Evolutionary conservation across 148 eudicot genomes (phyloP).

Genomic region (Fagopyrum tataricum): DNA sequence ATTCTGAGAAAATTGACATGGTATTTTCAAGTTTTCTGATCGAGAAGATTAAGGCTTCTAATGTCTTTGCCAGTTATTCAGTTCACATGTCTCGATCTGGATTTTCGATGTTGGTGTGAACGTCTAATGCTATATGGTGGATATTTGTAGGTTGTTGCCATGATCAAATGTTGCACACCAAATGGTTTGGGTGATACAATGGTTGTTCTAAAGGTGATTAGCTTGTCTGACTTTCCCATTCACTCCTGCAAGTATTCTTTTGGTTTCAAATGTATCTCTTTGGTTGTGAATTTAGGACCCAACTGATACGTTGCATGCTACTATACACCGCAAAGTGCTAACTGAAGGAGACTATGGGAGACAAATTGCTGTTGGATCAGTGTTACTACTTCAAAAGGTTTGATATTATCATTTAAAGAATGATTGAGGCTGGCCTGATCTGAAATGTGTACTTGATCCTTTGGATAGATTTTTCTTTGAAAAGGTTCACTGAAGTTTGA

Average conservation of each 20-base stretch:
- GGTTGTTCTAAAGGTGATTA: slow-evolving; percentile 59
- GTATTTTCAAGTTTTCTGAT: slow-evolving; percentile 21
- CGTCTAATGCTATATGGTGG: slow-evolving; percentile 6
- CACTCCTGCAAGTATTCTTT: background rate
- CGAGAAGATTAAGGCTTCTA: background rate
- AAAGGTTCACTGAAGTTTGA: too few species aligned
- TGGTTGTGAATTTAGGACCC: slow-evolving; percentile 52
- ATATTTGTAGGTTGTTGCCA: slow-evolving; percentile 62
- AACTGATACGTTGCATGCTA: slow-evolving; percentile 61
- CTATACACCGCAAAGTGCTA: slow-evolving; percentile 71
- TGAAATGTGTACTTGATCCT: background rate
- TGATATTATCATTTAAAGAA: slow-evolving; percentile 1
- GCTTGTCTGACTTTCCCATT: background rate
- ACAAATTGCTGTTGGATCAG: slow-evolving; percentile 55
- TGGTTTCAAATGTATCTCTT: background rate
- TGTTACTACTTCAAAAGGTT: slow-evolving; percentile 70
- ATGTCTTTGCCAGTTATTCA: background rate
- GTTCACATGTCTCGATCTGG: background rate
- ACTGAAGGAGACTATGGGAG: slow-evolving; percentile 39
- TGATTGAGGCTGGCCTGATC: background rate
- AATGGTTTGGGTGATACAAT: slow-evolving; percentile 83
- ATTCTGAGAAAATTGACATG: slow-evolving; percentile 35
- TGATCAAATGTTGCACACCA: slow-evolving; percentile 63
- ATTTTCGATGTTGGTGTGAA: background rate
- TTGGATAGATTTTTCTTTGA: too few species aligned